phyloP scores from a whole-genome alignment of 1,284 basidiomycete species.

The Earliella scabrosa region DNA sequence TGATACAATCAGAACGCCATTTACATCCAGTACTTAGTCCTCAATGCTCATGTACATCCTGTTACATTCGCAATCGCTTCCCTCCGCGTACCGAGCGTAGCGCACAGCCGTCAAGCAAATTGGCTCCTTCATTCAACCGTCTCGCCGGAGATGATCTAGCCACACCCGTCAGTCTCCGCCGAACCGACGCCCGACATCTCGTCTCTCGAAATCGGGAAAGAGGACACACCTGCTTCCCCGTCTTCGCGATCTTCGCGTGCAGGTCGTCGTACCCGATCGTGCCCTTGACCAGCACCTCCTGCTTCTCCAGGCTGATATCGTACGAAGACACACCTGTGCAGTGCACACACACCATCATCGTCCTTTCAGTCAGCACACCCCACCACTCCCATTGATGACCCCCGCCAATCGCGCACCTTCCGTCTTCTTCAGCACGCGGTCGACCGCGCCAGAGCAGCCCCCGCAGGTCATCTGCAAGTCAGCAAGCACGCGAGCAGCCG shows the following conservation, averaged over 20 bases:
- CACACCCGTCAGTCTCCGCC: conserved; percentile 5
- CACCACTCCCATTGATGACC: too few relatives aligned
- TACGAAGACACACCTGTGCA: conserved; percentile 57
- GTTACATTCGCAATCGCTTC: neutral
- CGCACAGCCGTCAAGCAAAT: neutral
- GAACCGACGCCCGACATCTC: too few relatives aligned
- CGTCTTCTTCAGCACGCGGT: conserved; percentile 71
- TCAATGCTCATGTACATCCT: too few relatives aligned
- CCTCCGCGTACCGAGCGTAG: neutral
- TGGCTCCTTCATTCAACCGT: conserved; percentile 32
- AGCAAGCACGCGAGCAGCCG: neutral
- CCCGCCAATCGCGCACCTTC: conserved; percentile 49
- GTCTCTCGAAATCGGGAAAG: too few relatives aligned
- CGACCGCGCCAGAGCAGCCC: conserved; percentile 83
- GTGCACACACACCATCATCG: too few relatives aligned
- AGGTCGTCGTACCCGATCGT: conserved; percentile 68
- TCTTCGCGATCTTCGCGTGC: conserved; percentile 82
- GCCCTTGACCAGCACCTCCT: conserved; percentile 74
- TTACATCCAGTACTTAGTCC: too few relatives aligned
- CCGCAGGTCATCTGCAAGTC: conserved; percentile 76
- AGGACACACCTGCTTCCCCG: conserved; percentile 78
- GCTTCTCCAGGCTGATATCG: conserved; percentile 67
- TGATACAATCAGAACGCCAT: too few relatives aligned
- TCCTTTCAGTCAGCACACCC: too few relatives aligned
- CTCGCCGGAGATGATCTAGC: conserved; percentile 40